Conservation (phyloP, 192 early-diverging fungal genomes). For the Obelidium mucronatum region DNA sequence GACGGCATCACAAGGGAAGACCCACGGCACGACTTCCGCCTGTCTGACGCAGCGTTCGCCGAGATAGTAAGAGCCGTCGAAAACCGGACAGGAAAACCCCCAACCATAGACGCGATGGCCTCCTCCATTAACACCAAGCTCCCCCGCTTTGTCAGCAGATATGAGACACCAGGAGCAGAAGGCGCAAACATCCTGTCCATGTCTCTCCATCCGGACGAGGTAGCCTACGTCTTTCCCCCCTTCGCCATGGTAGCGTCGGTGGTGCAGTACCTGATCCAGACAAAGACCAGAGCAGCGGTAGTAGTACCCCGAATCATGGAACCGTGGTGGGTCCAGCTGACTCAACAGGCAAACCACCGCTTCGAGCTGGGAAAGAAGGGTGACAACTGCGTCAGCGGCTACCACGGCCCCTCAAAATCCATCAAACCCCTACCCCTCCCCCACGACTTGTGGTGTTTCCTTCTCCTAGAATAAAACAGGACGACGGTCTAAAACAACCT, state of each 20-base stretch:
- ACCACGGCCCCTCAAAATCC: background rate
- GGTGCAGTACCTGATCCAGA: background rate
- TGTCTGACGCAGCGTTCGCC: background rate
- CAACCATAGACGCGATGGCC: constrained; percentile 4
- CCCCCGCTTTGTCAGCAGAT: constrained; percentile 3
- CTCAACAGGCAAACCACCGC: background rate
- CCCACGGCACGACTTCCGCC: background rate
- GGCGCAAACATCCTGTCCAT: background rate
- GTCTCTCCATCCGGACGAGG: background rate
- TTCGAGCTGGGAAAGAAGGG: background rate
- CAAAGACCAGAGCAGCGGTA: background rate
- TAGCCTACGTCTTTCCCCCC: background rate
- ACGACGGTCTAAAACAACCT: too few species aligned
- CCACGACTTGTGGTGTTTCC: constrained; percentile 5
- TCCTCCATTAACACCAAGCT: constrained; percentile 1
- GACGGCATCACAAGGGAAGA: constrained; percentile 15
- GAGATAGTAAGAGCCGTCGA: background rate
- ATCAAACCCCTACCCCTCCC: background rate
- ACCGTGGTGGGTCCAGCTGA: background rate
- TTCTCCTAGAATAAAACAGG: background rate
- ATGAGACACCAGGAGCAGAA: background rate
- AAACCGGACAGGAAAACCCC: background rate
- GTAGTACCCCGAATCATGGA: background rate
- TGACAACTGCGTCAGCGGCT: background rate
- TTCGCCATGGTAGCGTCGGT: background rate